A percentile compares a stretch with the other conserved stretches of the same genome.
phyloP scores from a whole-genome alignment of 2,329 filamentous ascomycete genomes.

The Aspergillus sp. region DNA sequence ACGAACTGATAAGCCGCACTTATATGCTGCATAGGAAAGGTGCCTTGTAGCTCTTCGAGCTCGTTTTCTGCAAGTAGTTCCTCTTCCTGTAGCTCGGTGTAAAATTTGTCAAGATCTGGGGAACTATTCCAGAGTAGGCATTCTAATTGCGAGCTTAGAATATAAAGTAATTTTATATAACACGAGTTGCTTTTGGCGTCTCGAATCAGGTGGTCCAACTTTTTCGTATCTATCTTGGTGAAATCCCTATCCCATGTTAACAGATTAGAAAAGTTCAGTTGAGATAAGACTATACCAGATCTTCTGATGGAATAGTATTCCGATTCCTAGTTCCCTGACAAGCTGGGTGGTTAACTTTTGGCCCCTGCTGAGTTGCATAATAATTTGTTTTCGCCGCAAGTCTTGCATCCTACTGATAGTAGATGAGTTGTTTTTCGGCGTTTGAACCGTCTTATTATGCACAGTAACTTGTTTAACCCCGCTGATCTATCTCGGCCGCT shows the following conservation, averaged over 20 bases:
- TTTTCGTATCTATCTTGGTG: constrained; percentile 8
- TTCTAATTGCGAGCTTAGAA: constrained; percentile 21
- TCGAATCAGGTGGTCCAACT: constrained; percentile 8
- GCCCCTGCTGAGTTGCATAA: constrained; percentile 9
- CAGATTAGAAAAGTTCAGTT: constrained; percentile 3
- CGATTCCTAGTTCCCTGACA: constrained; percentile 7
- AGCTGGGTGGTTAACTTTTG: constrained; percentile 11
- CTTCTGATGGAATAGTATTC: constrained; percentile 10
- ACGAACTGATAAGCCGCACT: neutral
- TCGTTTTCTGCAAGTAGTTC: neutral
- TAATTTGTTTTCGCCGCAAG: neutral
- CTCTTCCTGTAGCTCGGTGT: neutral
- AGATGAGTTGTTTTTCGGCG: neutral
- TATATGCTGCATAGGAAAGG: constrained; percentile 2
- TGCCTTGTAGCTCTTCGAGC: neutral
- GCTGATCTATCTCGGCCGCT: constrained; percentile 4
- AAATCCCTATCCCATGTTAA: constrained; percentile 11
- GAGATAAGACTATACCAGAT: constrained; percentile 9
- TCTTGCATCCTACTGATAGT: neutral
- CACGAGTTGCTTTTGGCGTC: constrained; percentile 15
- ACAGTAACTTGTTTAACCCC: constrained; percentile 1
- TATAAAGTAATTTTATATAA: constrained; percentile 21
- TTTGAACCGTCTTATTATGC: neutral
- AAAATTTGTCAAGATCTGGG: constrained; percentile 17
- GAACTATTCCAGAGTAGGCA: constrained; percentile 8